These are phyloP conservation scores for Acer campestre DNA, from an alignment of 345 rosid genomes.

Conservation along the genomic window DNA sequence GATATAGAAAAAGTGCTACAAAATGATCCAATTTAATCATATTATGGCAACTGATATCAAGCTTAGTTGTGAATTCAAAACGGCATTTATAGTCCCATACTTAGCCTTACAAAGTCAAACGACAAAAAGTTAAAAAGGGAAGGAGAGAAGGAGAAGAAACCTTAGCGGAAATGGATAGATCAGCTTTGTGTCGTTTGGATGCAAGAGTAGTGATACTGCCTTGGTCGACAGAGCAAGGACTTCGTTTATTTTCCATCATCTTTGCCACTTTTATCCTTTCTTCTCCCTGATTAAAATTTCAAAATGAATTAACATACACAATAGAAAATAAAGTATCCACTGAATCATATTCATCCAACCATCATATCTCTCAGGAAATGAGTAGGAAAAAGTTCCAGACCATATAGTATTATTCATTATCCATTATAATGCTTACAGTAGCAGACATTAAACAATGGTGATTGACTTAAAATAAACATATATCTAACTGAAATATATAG, in stretches of 20 bases:
- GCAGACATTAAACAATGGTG: neutral
- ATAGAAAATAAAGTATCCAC: neutral
- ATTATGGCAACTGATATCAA: neutral
- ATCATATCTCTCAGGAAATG: constrained; percentile 6
- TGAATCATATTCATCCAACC: neutral
- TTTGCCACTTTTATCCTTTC: constrained; percentile 37
- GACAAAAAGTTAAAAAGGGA: neutral
- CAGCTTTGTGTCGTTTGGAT: constrained; percentile 76
- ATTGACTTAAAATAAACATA: neutral
- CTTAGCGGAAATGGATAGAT: constrained; percentile 73
- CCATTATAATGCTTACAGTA: neutral
- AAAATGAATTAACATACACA: constrained; percentile 19
- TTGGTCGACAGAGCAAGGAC: constrained; percentile 70
- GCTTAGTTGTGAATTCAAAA: neutral
- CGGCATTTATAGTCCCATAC: neutral
- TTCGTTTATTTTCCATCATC: constrained; percentile 86
- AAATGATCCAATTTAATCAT: neutral
- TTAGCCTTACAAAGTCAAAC: neutral
- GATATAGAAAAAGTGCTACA: neutral
- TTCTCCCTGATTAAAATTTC: constrained; percentile 37
- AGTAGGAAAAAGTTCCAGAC: constrained; percentile 2
- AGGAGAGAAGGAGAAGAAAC: constrained; percentile 32
- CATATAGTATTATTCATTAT: neutral
- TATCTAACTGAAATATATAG: neutral
- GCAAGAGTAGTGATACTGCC: constrained; percentile 50